A percentile compares a stretch with the other conserved stretches of the same genome.
phyloP scores from a whole-genome alignment of 768 basidiomycete species.

The Gloeopeniophorella convolvens region DNA sequence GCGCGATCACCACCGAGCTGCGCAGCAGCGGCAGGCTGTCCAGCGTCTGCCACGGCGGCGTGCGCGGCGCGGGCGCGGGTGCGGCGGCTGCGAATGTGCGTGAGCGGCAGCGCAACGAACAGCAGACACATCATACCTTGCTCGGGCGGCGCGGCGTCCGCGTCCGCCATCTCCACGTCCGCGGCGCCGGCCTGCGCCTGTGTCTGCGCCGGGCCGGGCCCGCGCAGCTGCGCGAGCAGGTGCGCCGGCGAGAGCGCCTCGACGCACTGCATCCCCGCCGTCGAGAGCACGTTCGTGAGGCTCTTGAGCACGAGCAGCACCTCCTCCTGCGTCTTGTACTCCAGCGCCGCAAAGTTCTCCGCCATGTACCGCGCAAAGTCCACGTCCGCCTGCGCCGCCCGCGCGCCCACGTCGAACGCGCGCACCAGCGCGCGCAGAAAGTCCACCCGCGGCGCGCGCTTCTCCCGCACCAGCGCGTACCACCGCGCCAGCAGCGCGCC shows the following conservation, averaged over 20 bases:
- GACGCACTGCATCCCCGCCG: slow-evolving; percentile 75
- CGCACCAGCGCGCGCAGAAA: slow-evolving; percentile 80
- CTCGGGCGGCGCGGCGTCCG: not conserved
- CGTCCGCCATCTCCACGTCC: not conserved
- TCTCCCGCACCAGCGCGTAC: slow-evolving; percentile 90
- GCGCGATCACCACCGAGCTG: slow-evolving; percentile 70
- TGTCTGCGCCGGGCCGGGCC: slow-evolving; percentile 10
- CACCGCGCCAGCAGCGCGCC: slow-evolving; percentile 85
- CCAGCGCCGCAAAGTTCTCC: slow-evolving; percentile 87
- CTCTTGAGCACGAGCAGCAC: slow-evolving; percentile 77
- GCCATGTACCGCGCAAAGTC: slow-evolving; percentile 89
- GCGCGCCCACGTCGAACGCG: slow-evolving; percentile 68
- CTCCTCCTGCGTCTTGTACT: slow-evolving; percentile 96
- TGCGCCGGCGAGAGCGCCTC: slow-evolving; percentile 68
- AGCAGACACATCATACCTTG: not conserved
- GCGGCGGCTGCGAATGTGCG: not conserved
- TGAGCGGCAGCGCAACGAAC: not conserved
- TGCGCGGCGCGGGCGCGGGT: not conserved
- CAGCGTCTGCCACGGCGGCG: slow-evolving; percentile 15
- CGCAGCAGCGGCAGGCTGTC: slow-evolving; percentile 38
- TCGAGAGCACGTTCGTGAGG: slow-evolving; percentile 69
- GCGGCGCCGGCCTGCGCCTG: not conserved
- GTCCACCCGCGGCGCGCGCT: slow-evolving; percentile 77
- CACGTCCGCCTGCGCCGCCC: slow-evolving; percentile 70
- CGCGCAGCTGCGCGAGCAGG: slow-evolving; percentile 55